Percentiles rank a stretch among this genome's conserved stretches.
Evolutionary conservation across 768 basidiomycete species (phyloP).

Genomic region (Leccinum uliginosum): DNA sequence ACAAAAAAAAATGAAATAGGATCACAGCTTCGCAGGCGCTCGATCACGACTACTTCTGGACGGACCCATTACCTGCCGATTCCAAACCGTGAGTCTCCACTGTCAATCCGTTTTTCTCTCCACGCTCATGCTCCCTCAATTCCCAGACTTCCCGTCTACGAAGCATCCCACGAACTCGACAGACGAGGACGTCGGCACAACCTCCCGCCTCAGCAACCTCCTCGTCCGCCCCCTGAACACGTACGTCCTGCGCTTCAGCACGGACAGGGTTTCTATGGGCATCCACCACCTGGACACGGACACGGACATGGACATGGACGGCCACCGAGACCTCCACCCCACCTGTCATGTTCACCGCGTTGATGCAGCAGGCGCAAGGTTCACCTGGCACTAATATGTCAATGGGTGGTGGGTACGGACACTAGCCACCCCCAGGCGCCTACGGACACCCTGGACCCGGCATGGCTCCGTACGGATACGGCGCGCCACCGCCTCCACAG

Average conservation of each 20-base stretch:
- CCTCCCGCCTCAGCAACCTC: conserved; percentile 25
- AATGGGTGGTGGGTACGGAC: conserved; percentile 12
- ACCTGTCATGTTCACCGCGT: conserved; percentile 25
- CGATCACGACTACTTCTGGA: conserved; percentile 95
- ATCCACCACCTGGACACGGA: conserved; percentile 30
- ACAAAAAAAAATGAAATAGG: conserved; percentile 38
- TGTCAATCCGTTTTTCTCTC: background rate
- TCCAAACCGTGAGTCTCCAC: conserved; percentile 60
- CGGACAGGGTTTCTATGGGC: conserved; percentile 25
- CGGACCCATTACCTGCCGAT: conserved; percentile 81
- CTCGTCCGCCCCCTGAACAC: conserved; percentile 27
- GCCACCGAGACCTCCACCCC: conserved; percentile 23
- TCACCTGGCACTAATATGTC: conserved; percentile 8
- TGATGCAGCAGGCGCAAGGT: conserved; percentile 26
- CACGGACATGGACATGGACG: no score
- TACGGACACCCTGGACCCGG: conserved; percentile 13
- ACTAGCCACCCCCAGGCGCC: conserved; percentile 6
- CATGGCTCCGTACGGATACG: conserved; percentile 15
- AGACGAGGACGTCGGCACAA: conserved; percentile 59
- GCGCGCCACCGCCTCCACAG: conserved; percentile 8
- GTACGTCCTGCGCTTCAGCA: conserved; percentile 32
- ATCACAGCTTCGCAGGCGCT: conserved; percentile 84
- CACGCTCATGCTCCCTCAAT: background rate
- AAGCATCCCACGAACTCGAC: conserved; percentile 81
- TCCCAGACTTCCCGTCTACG: conserved; percentile 65